Conservation (phyloP, 345 rosid genomes). For the Lepidium africanum region DNA sequence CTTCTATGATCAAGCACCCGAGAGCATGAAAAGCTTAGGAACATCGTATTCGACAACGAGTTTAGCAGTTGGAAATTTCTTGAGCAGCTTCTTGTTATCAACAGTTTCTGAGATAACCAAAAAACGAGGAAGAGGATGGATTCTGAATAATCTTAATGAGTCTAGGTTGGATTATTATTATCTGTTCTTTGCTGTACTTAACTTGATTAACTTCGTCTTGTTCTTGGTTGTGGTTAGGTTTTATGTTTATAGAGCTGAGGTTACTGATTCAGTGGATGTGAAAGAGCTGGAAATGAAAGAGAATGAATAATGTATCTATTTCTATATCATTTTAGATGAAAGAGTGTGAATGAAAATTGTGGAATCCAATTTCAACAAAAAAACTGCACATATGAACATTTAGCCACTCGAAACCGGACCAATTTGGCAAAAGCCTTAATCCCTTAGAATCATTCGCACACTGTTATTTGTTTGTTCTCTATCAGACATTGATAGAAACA, state of each 20-base stretch:
- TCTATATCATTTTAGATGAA: background rate
- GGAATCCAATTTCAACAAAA: too few relatives aligned
- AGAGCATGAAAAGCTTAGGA: constrained; percentile 76
- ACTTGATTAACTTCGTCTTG: constrained; percentile 43
- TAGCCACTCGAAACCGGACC: background rate
- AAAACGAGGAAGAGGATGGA: constrained; percentile 49
- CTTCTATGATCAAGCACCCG: constrained; percentile 86
- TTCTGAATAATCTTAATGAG: constrained; percentile 57
- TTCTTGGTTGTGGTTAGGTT: constrained; percentile 45
- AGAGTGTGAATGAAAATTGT: too few relatives aligned
- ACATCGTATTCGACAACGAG: constrained; percentile 58
- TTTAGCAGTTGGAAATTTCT: constrained; percentile 54
- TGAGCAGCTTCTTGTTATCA: constrained; percentile 57
- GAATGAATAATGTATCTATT: background rate
- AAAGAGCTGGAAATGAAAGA: constrained; percentile 46
- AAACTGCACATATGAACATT: too few relatives aligned
- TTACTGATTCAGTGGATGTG: constrained; percentile 45
- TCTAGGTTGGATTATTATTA: constrained; percentile 66
- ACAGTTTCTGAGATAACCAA: constrained; percentile 41
- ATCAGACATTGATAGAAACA: background rate
- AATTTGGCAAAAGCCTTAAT: background rate
- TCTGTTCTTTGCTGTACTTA: constrained; percentile 47
- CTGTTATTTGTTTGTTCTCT: background rate
- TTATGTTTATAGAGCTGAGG: constrained; percentile 52
- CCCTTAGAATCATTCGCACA: background rate